These are phyloP conservation scores for Actinomortierella wolfii DNA, from an alignment of 371 early-diverging fungal species.

Conservation along the genomic window DNA sequence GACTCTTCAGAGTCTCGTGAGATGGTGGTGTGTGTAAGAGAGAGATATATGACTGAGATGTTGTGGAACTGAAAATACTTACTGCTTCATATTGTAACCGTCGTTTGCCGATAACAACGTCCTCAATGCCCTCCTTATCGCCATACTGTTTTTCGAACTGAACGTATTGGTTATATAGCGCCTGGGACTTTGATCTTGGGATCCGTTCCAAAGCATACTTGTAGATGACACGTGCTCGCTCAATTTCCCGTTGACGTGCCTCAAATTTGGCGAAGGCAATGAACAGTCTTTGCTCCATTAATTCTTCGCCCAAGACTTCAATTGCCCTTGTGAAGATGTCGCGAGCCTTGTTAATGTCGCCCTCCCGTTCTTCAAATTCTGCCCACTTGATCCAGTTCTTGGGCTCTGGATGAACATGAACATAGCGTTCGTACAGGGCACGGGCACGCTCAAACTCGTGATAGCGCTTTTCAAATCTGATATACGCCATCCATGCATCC, in stretches of 20 bases:
- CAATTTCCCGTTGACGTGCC: conserved; percentile 85
- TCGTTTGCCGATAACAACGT: conserved; percentile 86
- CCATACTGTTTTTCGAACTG: conserved; percentile 97
- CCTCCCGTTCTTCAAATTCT: conserved; percentile 89
- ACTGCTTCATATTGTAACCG: conserved; percentile 89
- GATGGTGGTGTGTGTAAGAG: too few relatives aligned
- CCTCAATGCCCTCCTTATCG: conserved; percentile 85
- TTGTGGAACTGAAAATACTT: conserved; percentile 12
- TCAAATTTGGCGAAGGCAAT: conserved; percentile 97
- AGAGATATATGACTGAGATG: too few relatives aligned
- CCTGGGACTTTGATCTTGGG: conserved; percentile 81
- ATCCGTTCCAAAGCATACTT: conserved; percentile 90
- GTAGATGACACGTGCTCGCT: conserved; percentile 95
- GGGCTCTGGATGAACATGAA: conserved; percentile 89
- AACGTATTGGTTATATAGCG: conserved; percentile 90
- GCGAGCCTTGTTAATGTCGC: conserved; percentile 77
- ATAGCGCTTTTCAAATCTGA: conserved; percentile 93
- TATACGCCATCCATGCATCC: conserved; percentile 92
- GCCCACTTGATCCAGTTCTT: conserved; percentile 97
- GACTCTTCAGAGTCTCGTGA: too few relatives aligned
- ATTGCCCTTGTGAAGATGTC: conserved; percentile 87
- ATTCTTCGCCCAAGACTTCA: conserved; percentile 87
- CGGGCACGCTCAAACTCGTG: conserved; percentile 84
- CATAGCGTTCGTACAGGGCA: conserved; percentile 83
- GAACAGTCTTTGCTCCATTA: conserved; percentile 88